Evolutionary conservation across 495 filamentous ascomycete genomes (phyloP).

Genomic region (Pseudevernia furfuracea): DNA sequence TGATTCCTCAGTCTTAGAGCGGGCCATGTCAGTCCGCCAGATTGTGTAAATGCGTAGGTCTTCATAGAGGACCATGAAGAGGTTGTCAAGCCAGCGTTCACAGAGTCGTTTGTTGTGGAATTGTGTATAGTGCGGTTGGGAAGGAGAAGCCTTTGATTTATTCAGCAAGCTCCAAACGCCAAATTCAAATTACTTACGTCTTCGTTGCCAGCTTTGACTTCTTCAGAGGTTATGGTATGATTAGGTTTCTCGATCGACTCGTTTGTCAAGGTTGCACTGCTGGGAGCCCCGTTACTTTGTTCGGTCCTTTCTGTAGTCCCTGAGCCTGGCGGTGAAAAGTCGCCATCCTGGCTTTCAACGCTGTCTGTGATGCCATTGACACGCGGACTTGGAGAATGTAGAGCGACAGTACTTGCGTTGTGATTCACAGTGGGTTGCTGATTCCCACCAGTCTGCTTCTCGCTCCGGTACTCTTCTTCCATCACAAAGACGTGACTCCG

Average conservation of each 20-base stretch:
- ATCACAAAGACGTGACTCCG: constrained; percentile 97
- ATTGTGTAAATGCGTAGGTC: constrained; percentile 97
- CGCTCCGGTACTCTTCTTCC: constrained; percentile 94
- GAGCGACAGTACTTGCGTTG: constrained; percentile 67
- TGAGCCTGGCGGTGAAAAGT: constrained; percentile 33
- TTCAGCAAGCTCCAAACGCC: neutral
- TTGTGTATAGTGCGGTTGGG: constrained; percentile 49
- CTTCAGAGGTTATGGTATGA: constrained; percentile 72
- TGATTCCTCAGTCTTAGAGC: constrained; percentile 65
- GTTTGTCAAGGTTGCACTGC: constrained; percentile 36
- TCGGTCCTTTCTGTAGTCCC: constrained; percentile 26
- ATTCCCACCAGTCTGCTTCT: constrained; percentile 61
- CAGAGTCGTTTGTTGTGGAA: constrained; percentile 96
- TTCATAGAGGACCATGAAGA: constrained; percentile 99
- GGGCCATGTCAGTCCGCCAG: constrained; percentile 95
- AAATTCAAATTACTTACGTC: constrained; percentile 49
- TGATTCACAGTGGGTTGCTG: constrained; percentile 47
- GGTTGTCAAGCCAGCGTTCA: constrained; percentile 94
- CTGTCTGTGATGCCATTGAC: constrained; percentile 53
- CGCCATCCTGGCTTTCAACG: constrained; percentile 30
- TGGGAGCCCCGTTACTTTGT: constrained; percentile 31
- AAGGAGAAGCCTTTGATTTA: constrained; percentile 36
- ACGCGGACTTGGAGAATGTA: constrained; percentile 56
- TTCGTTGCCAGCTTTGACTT: constrained; percentile 70
- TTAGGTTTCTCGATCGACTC: constrained; percentile 67